These are phyloP conservation scores for Cubamyces sp. DNA, from an alignment of 768 basidiomycete genomes.

Conservation along the genomic window DNA sequence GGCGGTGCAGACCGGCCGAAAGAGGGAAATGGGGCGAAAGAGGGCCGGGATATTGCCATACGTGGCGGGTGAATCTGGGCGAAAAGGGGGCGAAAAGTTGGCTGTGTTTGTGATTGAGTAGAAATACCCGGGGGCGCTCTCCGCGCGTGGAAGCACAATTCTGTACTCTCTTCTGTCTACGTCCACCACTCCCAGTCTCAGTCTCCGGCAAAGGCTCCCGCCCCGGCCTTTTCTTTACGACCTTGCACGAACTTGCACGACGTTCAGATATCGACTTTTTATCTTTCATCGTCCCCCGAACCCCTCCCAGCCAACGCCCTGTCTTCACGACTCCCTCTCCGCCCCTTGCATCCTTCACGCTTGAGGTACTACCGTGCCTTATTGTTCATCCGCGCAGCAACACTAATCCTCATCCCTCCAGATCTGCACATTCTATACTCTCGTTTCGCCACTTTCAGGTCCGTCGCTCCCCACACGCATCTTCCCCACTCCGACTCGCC, in stretches of 20 bases:
- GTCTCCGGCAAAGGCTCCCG: constrained; percentile 24
- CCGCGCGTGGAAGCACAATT: constrained; percentile 29
- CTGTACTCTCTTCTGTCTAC: constrained; percentile 33
- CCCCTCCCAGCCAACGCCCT: constrained; percentile 35
- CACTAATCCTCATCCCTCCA: constrained; percentile 23
- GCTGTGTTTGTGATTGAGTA: constrained; percentile 29
- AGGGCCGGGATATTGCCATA: neutral
- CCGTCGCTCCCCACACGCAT: constrained; percentile 3
- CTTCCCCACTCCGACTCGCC: neutral
- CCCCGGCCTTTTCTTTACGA: constrained; percentile 38
- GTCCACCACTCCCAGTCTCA: constrained; percentile 26
- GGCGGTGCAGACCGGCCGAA: constrained; percentile 13
- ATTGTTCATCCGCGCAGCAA: constrained; percentile 16
- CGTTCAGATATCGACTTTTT: constrained; percentile 46
- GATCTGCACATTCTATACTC: constrained; percentile 31
- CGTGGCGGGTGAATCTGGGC: constrained; percentile 5
- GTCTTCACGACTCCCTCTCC: constrained; percentile 32
- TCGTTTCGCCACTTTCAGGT: constrained; percentile 32
- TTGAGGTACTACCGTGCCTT: constrained; percentile 38
- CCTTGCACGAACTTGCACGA: constrained; percentile 67
- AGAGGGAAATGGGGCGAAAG: constrained; percentile 5
- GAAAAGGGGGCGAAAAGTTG: constrained; percentile 21
- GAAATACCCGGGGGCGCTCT: constrained; percentile 28
- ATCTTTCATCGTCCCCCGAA: constrained; percentile 44
- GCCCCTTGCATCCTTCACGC: constrained; percentile 29